phyloP scores from a whole-genome alignment of 2,329 filamentous ascomycete species.

The Bipolaris bicolor region DNA sequence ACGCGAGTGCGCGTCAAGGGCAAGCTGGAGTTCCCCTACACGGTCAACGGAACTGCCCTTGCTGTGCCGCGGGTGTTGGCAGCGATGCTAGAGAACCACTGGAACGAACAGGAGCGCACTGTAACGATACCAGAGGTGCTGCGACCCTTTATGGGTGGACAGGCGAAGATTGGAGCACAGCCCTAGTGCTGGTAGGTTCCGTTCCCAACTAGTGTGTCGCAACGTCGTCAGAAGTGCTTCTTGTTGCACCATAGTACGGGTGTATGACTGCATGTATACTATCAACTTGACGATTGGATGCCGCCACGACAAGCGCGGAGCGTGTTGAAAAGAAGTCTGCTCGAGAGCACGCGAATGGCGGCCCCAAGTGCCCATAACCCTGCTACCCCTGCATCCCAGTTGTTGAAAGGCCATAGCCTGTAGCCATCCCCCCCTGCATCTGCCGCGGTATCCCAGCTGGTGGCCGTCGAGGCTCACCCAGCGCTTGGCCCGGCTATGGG shows the following conservation, averaged over 20 bases:
- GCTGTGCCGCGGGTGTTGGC: conserved; percentile 90
- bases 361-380: conserved; percentile 1
- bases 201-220: neutral
- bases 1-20: conserved; percentile 69
- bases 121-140: conserved; percentile 81
- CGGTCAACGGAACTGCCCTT: conserved; percentile 90
- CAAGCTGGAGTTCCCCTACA: conserved; percentile 80
- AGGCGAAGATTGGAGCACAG: conserved; percentile 41
- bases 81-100: conserved; percentile 87
- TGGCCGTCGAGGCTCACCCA: conserved; percentile 36
- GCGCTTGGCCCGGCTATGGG: conserved; percentile 36
- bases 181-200: conserved; percentile 15
- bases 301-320: neutral
- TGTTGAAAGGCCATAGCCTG: conserved; percentile 7
- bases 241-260: neutral
- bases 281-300: conserved; percentile 11
- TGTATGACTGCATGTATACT: conserved; percentile 14
- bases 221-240: neutral
- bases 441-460: conserved; percentile 22
- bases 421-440: conserved; percentile 26
- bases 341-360: conserved; percentile 3
- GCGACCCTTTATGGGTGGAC: conserved; percentile 77
- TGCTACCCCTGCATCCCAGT: conserved; percentile 18
- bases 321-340: conserved; percentile 2
- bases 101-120: conserved; percentile 71